Evolutionary conservation across 768 basidiomycete species (phyloP), one percentile per base, ranked within the genome.

Genomic region (Termitomyces sp.): DNA sequence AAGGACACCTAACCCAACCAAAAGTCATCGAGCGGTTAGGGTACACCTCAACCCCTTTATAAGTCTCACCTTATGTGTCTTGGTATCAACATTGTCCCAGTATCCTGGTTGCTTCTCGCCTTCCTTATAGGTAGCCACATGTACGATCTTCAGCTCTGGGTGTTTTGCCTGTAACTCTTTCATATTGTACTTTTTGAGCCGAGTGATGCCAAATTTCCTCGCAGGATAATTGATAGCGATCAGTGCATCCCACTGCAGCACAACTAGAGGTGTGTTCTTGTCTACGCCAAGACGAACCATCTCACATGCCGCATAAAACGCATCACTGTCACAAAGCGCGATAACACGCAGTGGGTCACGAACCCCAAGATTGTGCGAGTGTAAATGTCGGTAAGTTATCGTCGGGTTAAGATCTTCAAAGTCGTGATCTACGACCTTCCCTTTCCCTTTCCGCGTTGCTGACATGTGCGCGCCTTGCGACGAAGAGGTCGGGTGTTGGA

Each of bases 141-240:
- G 96, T 7, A 97, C 89, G 4, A 93, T 84, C 36, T 84, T 77
- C 8, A 98, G 75, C 52, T 93, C 75, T 0, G 96, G 95, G 70
- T 95, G 98, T 63, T 85, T 83, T 71, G 89, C 86, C 74, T 86
- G 80, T 7, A 96, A 93, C 49, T 95, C 91, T 67, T 86, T 81
- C 59, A 87, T 35, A 26, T 63, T 61, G 23, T 63, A 76, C 69
- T 86, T 88, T 71, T 88, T 89, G 85, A 93, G 91, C 49, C 96
- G 77, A n/a, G 93, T 91, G 66, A 99, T 95, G 5, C 95, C 96
- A 69, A 82, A 98, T 67, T 85, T 86, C 62, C 97, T 83, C 0
- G 97, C 96, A 5, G 95, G 88, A 69, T 99, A 98, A 72, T 95
- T 98, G 62, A 98, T 89, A 0, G 97, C 97, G 59, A 99, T 98